Base-by-base conservation (phyloP, 2,329 filamentous ascomycete species). In the Beauveria sp. region DNA sequence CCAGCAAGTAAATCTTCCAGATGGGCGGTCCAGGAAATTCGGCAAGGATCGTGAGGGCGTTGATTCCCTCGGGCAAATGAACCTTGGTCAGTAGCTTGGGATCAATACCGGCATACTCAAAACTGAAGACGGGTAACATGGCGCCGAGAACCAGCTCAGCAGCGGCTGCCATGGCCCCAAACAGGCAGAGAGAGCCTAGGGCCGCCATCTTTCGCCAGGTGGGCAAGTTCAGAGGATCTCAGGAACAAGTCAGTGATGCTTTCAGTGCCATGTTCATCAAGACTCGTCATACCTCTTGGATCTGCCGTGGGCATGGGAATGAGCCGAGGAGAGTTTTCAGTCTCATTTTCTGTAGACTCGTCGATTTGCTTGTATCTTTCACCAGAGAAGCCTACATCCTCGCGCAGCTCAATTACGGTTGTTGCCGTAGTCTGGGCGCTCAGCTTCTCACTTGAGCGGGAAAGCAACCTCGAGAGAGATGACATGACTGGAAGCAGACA, bases 51-150 rank as follows among this genome's bases (percentile, higher is more conserved):
- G 70, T 66, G 34, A 75, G 62, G 9, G 69, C 67, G 62, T 71
- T 70, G 48, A 71, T 60, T 46, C 61, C 55, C 38, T 62, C 55
- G 34, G 63, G 56, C 34, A 69, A 66, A 28, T 70, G 67, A 24
- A 67, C 62, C 24, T 68, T 62, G n/a, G 64, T 67, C 34, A 74
- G 65, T n/a, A 68, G 64, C n/a, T 69, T 66, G 5, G 72, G 67
- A 63, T 70, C 67, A 24, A 72, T 66, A 31, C 72, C 72, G 14
- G 70, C 68, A 56, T 75, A 75, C 64, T 74, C 69, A 57, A 74
- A 67, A 9, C 71, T 64, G 61, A 73, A 75, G 28, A 75, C 67
- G 45, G 73, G 73, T 12, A 73, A 64, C 42, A 74, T 65, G 3
- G 66, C 66, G 40, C 68, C 70, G 53, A 74, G 67, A 51, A 72